These are phyloP conservation scores for Pseudocercospora macadamiae DNA, from an alignment of 2,329 filamentous ascomycete genomes.

Conservation along the genomic window DNA sequence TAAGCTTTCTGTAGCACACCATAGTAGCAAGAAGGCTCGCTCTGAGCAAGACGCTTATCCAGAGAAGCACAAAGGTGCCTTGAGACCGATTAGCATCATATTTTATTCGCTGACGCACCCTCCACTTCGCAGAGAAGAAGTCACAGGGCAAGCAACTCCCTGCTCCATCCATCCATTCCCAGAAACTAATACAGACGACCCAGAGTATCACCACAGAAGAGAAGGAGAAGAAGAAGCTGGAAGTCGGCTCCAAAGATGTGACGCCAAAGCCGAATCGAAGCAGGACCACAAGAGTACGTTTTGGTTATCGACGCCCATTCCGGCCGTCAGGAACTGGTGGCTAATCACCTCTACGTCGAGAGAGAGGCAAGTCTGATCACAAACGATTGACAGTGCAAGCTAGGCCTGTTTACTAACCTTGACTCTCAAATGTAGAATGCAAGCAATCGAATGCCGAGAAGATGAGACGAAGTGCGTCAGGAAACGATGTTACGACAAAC, in stretches of 20 bases:
- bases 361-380: background rate
- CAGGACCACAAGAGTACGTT: background rate
- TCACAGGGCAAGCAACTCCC: no score
- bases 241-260: background rate
- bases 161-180: no score
- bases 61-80: no score
- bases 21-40: no score
- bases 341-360: background rate
- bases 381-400: background rate
- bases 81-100: no score
- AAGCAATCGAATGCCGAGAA: background rate
- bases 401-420: background rate
- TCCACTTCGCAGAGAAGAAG: no score
- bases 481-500: background rate
- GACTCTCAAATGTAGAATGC: background rate
- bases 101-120: no score
- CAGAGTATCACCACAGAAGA: no score
- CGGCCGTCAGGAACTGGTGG: background rate
- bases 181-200: no score
- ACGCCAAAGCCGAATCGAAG: background rate
- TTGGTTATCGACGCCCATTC: background rate
- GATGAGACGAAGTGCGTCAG: background rate
- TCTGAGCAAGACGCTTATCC: no score
- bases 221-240: background rate
- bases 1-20: no score